Evolutionary conservation across 2,329 filamentous ascomycete species (phyloP), one percentile per base, ranked within the genome.

Genomic region (Diaporthe sp.): DNA sequence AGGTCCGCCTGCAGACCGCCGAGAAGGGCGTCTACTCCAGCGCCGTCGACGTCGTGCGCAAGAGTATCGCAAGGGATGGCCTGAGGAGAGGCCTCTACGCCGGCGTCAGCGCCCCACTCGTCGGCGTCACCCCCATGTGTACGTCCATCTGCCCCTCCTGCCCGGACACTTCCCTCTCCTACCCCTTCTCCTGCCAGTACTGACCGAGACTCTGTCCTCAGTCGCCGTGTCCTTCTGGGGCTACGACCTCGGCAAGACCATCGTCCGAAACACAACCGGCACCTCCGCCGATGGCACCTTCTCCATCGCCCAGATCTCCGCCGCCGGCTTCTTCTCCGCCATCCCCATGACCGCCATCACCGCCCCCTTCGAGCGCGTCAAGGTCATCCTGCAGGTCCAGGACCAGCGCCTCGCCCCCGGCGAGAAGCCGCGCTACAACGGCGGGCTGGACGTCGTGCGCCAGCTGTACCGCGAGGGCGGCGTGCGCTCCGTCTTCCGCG

Each of bases 111-210:
- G 97, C 97, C 80, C 97, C 97, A 59, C 87, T 99, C 77, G 94
- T 98, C 13, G 97, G 97, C 72, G 97, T 99, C 22, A 99, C 97
- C 77, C 97, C 97, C 73, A 99, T 99, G 97, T 99, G 96, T 98
- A 90, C 86, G 96, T 91, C 49, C 46, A 53, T 15, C 58, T 8
- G 13, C 55, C 61, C 61, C 59, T n/a, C 42, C 51, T 74, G 49
- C 49, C 51, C 44, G 15, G 4, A 28, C 9, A 13, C 5, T 42
- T 4, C n/a, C 37, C 3, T 15, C 57, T 22, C 31, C 22, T 19
- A 15, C 15, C 10, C 15, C 25, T n/a, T 22, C 25, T n/a, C 28
- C n/a, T 62, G 22, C 22, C 58, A 49, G 6, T 42, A 22, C 73
- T 76, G 57, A 77, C 72, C 31, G 6, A 12, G 9, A 46, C 37